Evolutionary conservation across 2,329 filamentous ascomycete species (phyloP), one percentile per base, ranked within the genome.

Genomic region (Talaromyces sp.): DNA sequence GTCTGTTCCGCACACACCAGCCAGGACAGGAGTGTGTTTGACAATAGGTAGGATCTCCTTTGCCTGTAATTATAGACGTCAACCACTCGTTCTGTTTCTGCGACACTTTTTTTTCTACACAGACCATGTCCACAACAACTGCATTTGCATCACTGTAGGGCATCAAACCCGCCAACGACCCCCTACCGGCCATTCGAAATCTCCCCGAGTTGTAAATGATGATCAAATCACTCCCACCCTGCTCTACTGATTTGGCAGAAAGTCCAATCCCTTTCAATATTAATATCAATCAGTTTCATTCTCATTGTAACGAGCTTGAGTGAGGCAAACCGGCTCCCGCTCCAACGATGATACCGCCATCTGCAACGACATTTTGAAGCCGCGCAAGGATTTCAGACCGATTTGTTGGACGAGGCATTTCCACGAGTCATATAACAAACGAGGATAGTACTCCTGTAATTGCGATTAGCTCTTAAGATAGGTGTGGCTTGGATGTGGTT

Each of bases 191-290:
- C 88, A 91, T 91, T 9, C 88, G 84, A 71, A 88, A 91, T 3
- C 88, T 83, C 0, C 88, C 88, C 40, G 84, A 87, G 73, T 90
- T 90, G 79, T 90, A 90, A 68, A 90, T 83, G 65, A 90, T 85
- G 69, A 91, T 89, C 46, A 91, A 77, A 68, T 90, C 87, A 14
- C 83, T 85, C 64, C 87, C 86, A 40, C 88, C 88, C 52, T 82
- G 81, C 72, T 91, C 88, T 66, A 89, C 83, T 69, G 84, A 88
- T 68, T 91, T 91, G 64, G 88, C 88, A 1, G 86, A 88, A 3
- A 91, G 81, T 0, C 88, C 88, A 63, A 88, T 89, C 48, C 87
- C 86, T 83, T 60, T 44, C 48, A 25, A 5, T 37, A 23, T 44
- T 28, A 2, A 42, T 1, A 37, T 18, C 9, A n/a, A 25, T 42